phyloP scores from a whole-genome alignment of 352 stramenopile species.

The Pythium aristosporum region DNA sequence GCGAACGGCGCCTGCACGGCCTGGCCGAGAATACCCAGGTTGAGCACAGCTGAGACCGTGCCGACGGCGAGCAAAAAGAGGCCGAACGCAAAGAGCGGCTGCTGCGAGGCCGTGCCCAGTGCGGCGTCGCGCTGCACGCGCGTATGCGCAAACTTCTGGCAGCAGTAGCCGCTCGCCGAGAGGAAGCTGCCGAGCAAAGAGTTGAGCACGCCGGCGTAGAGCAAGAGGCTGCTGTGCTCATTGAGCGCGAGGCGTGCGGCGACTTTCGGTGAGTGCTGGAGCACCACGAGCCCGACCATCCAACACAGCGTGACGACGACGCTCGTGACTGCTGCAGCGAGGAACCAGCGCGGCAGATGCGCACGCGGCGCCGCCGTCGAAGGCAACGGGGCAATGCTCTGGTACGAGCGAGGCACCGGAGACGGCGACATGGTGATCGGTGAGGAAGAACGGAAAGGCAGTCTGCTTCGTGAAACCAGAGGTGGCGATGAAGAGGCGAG shows the following conservation, averaged over 20 bases:
- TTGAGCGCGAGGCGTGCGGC: constrained; percentile 23
- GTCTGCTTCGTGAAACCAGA: background rate
- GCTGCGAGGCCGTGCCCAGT: constrained; percentile 58
- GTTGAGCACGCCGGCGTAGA: constrained; percentile 75
- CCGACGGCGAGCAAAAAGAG: constrained; percentile 62
- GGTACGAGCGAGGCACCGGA: constrained; percentile 8
- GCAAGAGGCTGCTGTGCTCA: constrained; percentile 30
- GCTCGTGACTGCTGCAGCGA: constrained; percentile 34
- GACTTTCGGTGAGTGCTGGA: constrained; percentile 35
- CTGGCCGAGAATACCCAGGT: constrained; percentile 72
- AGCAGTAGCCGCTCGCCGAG: constrained; percentile 78
- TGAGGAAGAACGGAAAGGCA: background rate
- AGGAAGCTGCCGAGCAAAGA: constrained; percentile 74
- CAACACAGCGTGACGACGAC: constrained; percentile 46
- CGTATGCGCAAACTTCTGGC: constrained; percentile 71
- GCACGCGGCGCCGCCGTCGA: background rate
- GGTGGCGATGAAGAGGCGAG: background rate
- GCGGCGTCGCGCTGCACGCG: constrained; percentile 47
- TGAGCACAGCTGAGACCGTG: constrained; percentile 69
- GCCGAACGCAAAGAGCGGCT: constrained; percentile 52
- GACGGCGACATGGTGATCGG: constrained; percentile 1
- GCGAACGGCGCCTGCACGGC: constrained; percentile 79
- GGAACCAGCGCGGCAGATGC: constrained; percentile 59
- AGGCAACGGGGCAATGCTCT: constrained; percentile 2
- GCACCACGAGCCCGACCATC: constrained; percentile 47